A percentile compares a stretch with the other conserved stretches of the same genome.
Evolutionary conservation across 2,329 filamentous ascomycete species (phyloP).

Genomic region (Cadophora sp.): DNA sequence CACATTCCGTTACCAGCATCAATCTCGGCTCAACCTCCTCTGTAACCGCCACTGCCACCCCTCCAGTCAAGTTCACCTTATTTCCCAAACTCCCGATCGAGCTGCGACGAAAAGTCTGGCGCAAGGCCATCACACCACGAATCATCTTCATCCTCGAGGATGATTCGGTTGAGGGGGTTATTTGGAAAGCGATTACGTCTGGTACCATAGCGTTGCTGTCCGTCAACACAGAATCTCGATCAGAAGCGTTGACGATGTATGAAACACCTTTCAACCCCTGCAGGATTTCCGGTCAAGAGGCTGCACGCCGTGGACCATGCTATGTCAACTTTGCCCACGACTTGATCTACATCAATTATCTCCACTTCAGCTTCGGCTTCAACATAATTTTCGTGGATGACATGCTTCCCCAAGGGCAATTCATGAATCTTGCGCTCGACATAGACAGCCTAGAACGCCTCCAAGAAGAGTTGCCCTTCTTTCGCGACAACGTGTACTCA

Average conservation of each 20-base stretch:
- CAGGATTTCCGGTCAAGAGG: neutral
- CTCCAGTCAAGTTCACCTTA: neutral
- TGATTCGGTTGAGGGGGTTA: neutral
- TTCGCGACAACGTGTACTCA: neutral
- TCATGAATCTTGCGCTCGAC: neutral
- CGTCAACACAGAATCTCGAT: neutral
- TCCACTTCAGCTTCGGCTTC: neutral
- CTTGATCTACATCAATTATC: neutral
- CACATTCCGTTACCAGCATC: neutral
- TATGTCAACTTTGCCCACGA: constrained; percentile 1
- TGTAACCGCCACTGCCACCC: neutral
- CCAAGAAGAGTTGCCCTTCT: neutral
- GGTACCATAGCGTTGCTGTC: neutral
- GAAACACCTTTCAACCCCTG: neutral
- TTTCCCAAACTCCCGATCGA: neutral
- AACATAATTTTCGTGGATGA: neutral
- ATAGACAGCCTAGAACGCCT: neutral
- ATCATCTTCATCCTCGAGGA: neutral
- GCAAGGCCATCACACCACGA: neutral
- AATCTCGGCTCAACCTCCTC: neutral
- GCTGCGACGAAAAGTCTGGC: neutral
- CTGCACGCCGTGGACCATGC: neutral
- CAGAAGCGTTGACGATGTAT: neutral
- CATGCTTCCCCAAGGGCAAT: neutral
- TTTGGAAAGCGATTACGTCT: neutral